phyloP scores from a whole-genome alignment of 2,329 filamentous ascomycete species.

The Pseudomassariella vexata region DNA sequence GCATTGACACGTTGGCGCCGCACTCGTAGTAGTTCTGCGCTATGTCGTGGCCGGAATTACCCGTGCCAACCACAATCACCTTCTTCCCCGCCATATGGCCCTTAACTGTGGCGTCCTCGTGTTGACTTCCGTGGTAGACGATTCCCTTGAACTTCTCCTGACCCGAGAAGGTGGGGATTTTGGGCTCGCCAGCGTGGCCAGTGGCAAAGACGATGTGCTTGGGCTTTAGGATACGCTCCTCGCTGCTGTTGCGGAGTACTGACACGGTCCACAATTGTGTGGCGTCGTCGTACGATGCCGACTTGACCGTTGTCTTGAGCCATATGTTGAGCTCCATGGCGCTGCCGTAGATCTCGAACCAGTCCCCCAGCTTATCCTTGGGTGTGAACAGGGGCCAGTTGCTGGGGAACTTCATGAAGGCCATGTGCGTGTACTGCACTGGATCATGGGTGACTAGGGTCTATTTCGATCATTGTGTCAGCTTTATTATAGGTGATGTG shows the following conservation, averaged over 20 bases:
- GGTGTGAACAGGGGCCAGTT: slow-evolving; percentile 66
- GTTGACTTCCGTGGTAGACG: slow-evolving; percentile 41
- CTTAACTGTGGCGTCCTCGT: slow-evolving; percentile 50
- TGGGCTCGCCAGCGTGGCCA: slow-evolving; percentile 62
- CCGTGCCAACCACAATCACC: slow-evolving; percentile 51
- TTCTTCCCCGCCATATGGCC: slow-evolving; percentile 45
- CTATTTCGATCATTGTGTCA: too few relatives aligned
- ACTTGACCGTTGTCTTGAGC: slow-evolving; percentile 45
- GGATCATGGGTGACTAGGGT: slow-evolving; percentile 65
- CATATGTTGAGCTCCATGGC: slow-evolving; percentile 65
- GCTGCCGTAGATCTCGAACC: slow-evolving; percentile 59
- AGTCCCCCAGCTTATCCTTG: slow-evolving; percentile 66
- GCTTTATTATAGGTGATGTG: too few relatives aligned
- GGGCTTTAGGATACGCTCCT: slow-evolving; percentile 52
- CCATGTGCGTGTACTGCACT: slow-evolving; percentile 55
- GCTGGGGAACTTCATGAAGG: slow-evolving; percentile 58
- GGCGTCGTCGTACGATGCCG: slow-evolving; percentile 40
- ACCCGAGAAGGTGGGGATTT: slow-evolving; percentile 52
- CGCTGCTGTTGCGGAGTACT: slow-evolving; percentile 21
- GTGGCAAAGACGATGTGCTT: slow-evolving; percentile 63
- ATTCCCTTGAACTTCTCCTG: slow-evolving; percentile 45
- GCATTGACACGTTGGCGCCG: slow-evolving; percentile 53
- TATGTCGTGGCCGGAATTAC: slow-evolving; percentile 56
- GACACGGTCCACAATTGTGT: slow-evolving; percentile 47
- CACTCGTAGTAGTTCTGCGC: slow-evolving; percentile 52